Evolutionary conservation across 108 stramenopile species (phyloP), one percentile per base, ranked within the genome.

Genomic region (Cyclotella cryptica): DNA sequence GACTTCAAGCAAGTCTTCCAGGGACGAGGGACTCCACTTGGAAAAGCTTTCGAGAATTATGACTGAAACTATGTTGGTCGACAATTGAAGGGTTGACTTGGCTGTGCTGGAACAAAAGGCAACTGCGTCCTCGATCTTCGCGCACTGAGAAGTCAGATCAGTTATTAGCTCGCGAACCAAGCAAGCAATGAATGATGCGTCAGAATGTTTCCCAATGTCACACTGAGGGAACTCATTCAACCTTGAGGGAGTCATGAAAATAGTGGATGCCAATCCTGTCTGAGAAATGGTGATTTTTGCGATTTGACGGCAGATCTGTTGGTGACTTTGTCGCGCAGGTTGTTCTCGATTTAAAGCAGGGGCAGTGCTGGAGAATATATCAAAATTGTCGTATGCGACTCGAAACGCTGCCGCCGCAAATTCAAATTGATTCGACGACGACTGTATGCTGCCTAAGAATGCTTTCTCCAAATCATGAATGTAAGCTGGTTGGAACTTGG

Each of bases 261-360:
- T 30, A 11, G 72, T 49, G 19, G 61, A 63, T 30, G 60, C 59
- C 2, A 73, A 22, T 3, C 72, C 72, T 14, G 72, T 73, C 39
- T 35, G n/a, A 35, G 14, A 15, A 22, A 63, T 47, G 10, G 45
- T 66, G 24, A 28, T 45, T 26, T 22, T 66, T 1, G 45, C 46
- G 1, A 66, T 22, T 12, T 45, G 1, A 35, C 9, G 6, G 22
- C 44, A 24, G 7, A 66, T 13, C 12, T 46, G 30, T 18, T 44
- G 4, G 17, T 26, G 45, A 66, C 45, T 11, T 46, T 66, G 5
- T 45, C 5, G 22, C 15, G 65, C 45, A 13, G 14, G 2, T 28
- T 13, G 45, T 47, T 39, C 1, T n/a, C n/a, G n/a, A n/a, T n/a
- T n/a, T n/a, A n/a, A n/a, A n/a, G n/a, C n/a, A n/a, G n/a, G n/a